These are phyloP conservation scores for Dioscorea alata DNA, from an alignment of 106 monocot species.

Conservation along the genomic window DNA sequence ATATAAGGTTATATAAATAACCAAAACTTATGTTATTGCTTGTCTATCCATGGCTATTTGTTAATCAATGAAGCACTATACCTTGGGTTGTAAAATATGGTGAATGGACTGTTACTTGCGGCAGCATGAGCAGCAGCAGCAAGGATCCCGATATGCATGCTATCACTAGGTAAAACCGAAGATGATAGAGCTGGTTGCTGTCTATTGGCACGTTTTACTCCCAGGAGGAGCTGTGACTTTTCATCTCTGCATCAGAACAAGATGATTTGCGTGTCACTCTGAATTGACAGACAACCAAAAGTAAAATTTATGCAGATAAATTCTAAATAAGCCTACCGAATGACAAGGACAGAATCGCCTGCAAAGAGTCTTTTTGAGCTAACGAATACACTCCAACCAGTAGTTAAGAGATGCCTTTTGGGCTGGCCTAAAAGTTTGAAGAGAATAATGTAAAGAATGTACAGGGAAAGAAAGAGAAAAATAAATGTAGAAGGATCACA, in stretches of 20 bases:
- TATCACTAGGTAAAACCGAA: conserved; percentile 80
- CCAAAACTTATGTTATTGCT: too few species aligned
- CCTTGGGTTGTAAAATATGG: conserved; percentile 87
- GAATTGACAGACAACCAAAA: neutral
- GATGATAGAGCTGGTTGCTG: conserved; percentile 63
- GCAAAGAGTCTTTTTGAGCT: conserved; percentile 76
- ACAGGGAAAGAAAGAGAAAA: neutral
- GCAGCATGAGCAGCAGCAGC: conserved; percentile 89
- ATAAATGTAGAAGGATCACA: too few species aligned
- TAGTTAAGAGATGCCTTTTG: conserved; percentile 86
- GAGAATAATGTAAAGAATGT: neutral
- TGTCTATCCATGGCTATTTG: too few species aligned
- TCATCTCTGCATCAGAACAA: conserved; percentile 39
- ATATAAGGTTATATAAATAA: neutral
- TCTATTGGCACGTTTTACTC: conserved; percentile 62
- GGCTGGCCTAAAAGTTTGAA: conserved; percentile 70
- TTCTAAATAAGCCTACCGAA: conserved; percentile 33
- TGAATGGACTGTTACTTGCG: conserved; percentile 71
- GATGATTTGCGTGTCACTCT: neutral
- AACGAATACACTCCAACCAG: conserved; percentile 93
- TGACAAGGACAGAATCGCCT: conserved; percentile 90
- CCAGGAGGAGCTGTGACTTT: conserved; percentile 69
- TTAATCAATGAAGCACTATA: neutral
- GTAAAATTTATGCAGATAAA: neutral
- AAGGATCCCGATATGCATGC: conserved; percentile 87